These are phyloP conservation scores for Polychytrium aggregatum DNA, from an alignment of 192 early-diverging fungal genomes.

Conservation along the genomic window DNA sequence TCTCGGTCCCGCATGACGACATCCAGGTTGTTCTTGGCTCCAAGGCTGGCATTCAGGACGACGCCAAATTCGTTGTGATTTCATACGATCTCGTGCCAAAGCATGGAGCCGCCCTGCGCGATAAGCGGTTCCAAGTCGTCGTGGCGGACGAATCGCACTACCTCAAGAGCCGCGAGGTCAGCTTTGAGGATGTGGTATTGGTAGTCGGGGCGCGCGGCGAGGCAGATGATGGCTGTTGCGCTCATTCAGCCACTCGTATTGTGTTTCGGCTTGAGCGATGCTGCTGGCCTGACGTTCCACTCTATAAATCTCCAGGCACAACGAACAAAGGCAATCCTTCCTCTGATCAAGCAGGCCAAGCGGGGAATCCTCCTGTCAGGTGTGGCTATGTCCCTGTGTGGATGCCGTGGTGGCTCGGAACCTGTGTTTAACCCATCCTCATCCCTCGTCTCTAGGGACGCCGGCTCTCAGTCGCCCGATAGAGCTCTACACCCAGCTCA, in stretches of 20 bases:
- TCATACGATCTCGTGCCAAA: slow-evolving; percentile 27
- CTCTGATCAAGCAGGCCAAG: slow-evolving; percentile 14
- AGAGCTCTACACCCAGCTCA: slow-evolving; percentile 15
- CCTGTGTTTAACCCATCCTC: neutral
- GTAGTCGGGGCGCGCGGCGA: too few species aligned
- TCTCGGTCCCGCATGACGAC: slow-evolving; percentile 15
- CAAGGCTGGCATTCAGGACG: slow-evolving; percentile 2
- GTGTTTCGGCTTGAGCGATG: too few species aligned
- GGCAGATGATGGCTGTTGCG: neutral
- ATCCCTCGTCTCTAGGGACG: slow-evolving; percentile 2
- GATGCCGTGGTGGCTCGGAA: neutral
- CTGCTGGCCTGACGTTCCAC: slow-evolving; percentile 1
- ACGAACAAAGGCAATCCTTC: slow-evolving; percentile 21
- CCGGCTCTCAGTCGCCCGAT: slow-evolving; percentile 18
- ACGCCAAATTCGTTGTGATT: slow-evolving; percentile 14
- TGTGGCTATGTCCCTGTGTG: neutral
- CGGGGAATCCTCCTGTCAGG: slow-evolving; percentile 12
- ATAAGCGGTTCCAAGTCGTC: slow-evolving; percentile 13
- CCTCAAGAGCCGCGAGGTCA: slow-evolving; percentile 26
- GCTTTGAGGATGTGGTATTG: too few species aligned
- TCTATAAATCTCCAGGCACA: too few species aligned
- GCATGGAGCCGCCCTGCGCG: slow-evolving; percentile 3
- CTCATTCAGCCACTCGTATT: neutral
- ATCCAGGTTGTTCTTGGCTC: slow-evolving; percentile 20
- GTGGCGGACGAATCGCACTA: slow-evolving; percentile 36